Conservation (phyloP, 2,329 filamentous ascomycete species). For the Hypoxylon sp. region DNA sequence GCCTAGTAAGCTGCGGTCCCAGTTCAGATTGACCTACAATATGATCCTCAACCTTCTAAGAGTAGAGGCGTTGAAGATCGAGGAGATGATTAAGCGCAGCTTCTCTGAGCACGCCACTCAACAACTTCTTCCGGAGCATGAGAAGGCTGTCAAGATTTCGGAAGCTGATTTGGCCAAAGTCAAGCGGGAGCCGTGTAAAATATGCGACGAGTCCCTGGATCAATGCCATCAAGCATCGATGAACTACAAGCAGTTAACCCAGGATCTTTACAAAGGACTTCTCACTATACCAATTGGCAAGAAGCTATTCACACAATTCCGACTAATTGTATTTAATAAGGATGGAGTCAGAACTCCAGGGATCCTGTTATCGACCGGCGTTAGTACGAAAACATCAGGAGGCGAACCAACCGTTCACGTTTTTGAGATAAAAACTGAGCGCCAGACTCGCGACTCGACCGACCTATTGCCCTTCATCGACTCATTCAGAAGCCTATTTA, state of each 20-base stretch:
- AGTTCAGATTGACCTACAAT: slow-evolving; percentile 98
- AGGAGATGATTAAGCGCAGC: slow-evolving; percentile 99
- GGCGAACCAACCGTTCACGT: slow-evolving; percentile 80
- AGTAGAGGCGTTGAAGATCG: slow-evolving; percentile 96
- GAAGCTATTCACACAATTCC: slow-evolving; percentile 80
- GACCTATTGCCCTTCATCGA: slow-evolving; percentile 89
- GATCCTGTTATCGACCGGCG: slow-evolving; percentile 82
- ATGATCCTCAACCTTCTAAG: slow-evolving; percentile 98
- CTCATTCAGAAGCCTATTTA: slow-evolving; percentile 76
- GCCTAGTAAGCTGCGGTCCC: slow-evolving; percentile 93
- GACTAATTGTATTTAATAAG: slow-evolving; percentile 87
- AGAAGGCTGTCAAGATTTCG: slow-evolving; percentile 92
- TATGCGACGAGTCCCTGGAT: slow-evolving; percentile 86
- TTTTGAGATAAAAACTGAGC: slow-evolving; percentile 79
- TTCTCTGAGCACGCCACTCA: slow-evolving; percentile 99
- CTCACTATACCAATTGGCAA: slow-evolving; percentile 86
- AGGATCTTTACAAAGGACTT: slow-evolving; percentile 82
- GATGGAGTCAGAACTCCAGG: slow-evolving; percentile 87
- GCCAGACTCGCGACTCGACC: slow-evolving; percentile 80
- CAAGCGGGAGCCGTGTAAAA: slow-evolving; percentile 84
- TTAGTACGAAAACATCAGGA: slow-evolving; percentile 69
- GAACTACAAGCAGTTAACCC: slow-evolving; percentile 83
- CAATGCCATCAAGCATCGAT: slow-evolving; percentile 86
- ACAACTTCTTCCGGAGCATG: slow-evolving; percentile 91
- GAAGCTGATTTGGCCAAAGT: slow-evolving; percentile 93